A percentile compares a stretch with the other conserved stretches of the same genome.
These are phyloP conservation scores for Yamadazyma dendronema DNA, from an alignment of 1,139 yeast genomes.

Conservation along the genomic window DNA sequence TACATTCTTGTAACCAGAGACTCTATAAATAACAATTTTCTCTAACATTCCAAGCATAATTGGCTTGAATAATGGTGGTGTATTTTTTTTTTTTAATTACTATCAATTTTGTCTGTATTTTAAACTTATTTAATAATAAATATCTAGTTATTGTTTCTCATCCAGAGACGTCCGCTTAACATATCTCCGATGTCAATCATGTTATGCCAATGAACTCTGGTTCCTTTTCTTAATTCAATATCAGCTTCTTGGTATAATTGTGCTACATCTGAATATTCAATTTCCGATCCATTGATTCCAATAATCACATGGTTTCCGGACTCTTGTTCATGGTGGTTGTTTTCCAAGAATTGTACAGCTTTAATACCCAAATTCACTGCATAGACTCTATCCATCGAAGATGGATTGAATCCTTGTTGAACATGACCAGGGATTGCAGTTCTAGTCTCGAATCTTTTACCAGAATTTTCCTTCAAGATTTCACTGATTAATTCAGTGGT, in stretches of 20 bases:
- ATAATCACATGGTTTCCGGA: conserved; percentile 52
- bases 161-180: conserved; percentile 50
- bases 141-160: neutral
- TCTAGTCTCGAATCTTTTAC: conserved; percentile 80
- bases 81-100: too few species aligned
- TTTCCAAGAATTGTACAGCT: conserved; percentile 69
- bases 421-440: conserved; percentile 98
- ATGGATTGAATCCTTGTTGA: conserved; percentile 80
- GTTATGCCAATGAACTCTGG: conserved; percentile 64
- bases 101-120: too few species aligned
- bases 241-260: conserved; percentile 63
- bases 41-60: too few species aligned
- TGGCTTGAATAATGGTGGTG: too few species aligned
- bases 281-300: conserved; percentile 66
- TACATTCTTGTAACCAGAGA: too few species aligned
- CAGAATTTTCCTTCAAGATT: conserved; percentile 75
- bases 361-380: conserved; percentile 70
- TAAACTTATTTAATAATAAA: neutral
- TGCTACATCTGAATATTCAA: conserved; percentile 54
- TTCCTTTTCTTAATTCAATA: conserved; percentile 61
- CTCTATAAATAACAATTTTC: too few species aligned
- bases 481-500: conserved; percentile 80
- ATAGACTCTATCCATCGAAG: conserved; percentile 72
- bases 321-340: conserved; percentile 21
- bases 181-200: conserved; percentile 61